A percentile compares a stretch with the other conserved stretches of the same genome.
Evolutionary conservation across 441 rosid species (phyloP).

Genomic region (Bruguiera hainesii): DNA sequence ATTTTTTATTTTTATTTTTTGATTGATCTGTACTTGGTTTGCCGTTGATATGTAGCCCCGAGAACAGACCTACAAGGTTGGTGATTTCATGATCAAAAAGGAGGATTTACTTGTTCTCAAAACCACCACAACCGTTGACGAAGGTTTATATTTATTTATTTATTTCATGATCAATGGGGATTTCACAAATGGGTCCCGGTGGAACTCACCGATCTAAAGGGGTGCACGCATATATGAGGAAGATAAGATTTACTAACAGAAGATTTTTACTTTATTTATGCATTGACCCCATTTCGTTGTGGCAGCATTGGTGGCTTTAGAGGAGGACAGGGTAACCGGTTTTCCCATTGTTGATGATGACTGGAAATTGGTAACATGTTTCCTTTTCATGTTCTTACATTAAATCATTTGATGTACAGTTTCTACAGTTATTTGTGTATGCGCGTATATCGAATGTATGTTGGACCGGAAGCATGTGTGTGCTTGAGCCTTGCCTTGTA

Average conservation of each 20-base stretch:
- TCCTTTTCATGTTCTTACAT: not conserved
- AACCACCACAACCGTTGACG: constrained; percentile 70
- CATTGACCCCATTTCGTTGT: not conserved
- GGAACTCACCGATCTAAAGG: too few species aligned
- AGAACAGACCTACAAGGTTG: constrained; percentile 52
- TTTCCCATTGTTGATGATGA: constrained; percentile 83
- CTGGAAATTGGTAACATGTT: constrained; percentile 62
- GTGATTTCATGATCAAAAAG: constrained; percentile 73
- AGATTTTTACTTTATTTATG: not conserved
- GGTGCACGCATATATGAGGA: too few species aligned
- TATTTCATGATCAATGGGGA: not conserved
- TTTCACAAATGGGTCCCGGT: too few species aligned
- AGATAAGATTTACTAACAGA: not conserved
- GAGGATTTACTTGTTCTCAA: constrained; percentile 60
- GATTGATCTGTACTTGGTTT: too few species aligned
- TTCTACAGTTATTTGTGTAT: too few species aligned
- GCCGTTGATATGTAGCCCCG: constrained; percentile 30
- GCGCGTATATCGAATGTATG: too few species aligned
- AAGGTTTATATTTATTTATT: constrained; percentile 31
- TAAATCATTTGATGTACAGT: too few species aligned
- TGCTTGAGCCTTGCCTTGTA: not conserved
- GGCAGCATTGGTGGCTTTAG: constrained; percentile 69
- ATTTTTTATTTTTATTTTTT: not conserved
- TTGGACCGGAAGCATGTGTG: too few species aligned
- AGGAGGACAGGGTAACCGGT: constrained; percentile 78